These are phyloP conservation scores for Persicaria tinctoria DNA, from an alignment of 148 eudicot species.

Conservation along the genomic window DNA sequence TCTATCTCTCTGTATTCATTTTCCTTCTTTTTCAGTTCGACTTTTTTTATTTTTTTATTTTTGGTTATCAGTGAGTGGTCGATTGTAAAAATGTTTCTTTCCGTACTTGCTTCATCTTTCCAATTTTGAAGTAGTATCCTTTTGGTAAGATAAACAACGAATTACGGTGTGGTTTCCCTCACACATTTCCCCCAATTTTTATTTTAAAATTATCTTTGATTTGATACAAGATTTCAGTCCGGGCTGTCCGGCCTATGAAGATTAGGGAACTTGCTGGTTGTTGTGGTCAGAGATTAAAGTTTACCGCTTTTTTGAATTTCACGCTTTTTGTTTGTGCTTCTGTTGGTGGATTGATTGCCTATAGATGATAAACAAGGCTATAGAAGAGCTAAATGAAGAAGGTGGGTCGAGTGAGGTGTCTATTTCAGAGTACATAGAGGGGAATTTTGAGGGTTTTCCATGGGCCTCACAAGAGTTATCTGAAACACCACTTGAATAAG, in stretches of 20 bases:
- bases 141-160: too few species aligned
- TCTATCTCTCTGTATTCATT: background rate
- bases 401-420: constrained; percentile 44
- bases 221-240: too few species aligned
- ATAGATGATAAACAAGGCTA: constrained; percentile 59
- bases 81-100: background rate
- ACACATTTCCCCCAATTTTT: too few species aligned
- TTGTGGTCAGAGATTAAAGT: too few species aligned
- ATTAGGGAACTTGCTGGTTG: too few species aligned
- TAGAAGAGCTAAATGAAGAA: constrained; percentile 37
- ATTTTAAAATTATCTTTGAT: too few species aligned
- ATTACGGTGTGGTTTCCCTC: too few species aligned
- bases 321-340: background rate
- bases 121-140: too few species aligned
- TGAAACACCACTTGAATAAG: constrained; percentile 41
- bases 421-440: constrained; percentile 36
- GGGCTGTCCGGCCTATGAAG: too few species aligned
- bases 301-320: background rate
- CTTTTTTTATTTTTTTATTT: background rate
- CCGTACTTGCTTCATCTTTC: too few species aligned
- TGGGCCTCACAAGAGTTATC: constrained; percentile 44
- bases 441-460: constrained; percentile 42
- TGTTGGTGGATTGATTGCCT: constrained; percentile 9
- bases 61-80: background rate
- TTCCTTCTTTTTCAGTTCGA: background rate